Base-by-base conservation (phyloP, 2,329 filamentous ascomycete species). In the Boeremia lycopersici region DNA sequence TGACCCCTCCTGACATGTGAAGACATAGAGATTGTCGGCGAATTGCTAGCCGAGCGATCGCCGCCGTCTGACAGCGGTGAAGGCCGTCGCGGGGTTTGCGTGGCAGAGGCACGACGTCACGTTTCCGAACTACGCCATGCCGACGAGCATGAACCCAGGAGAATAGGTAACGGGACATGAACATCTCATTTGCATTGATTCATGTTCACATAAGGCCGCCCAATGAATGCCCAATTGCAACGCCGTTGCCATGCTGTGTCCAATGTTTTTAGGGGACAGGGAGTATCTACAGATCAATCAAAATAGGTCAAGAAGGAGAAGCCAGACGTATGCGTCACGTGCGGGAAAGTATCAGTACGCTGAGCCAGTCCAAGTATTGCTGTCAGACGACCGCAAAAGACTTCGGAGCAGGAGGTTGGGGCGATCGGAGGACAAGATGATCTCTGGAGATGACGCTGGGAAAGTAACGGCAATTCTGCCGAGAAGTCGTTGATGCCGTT, bases 1-100 rank as follows among this genome's bases (percentile, higher is more conserved):
- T 45, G 51, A 55, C 46, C 45, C 45, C 45, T 48, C 45, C 26
- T 45, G 35, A 49, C 51, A 49, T 54, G 51, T 45, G 45, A 54
- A 54, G 40, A 9, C 10, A 23, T 19, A 44, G 36, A 41, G 13
- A 45, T 49, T 36, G 40, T 47, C 47, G 52, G 46, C 52, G 35
- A 55, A 47, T 50, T 55, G 26, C 46, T 38, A 50, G 41, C 46
- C 52, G 31, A 55, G 30, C 35, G 41, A 50, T 47, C 26, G 28
- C 36, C 36, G 46, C 28, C 10, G 3, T 47, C 6, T 46, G 46
- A 50, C 46, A 50, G 46, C 52, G 52, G 52, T 55, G 46, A 50
- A 50, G 41, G 47, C 41, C 52, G 34, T 35, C 25, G 29, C 23
- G 47, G 40, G 48, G 39, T 15, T 26, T n/a, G 13, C 6, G 41